Percentiles rank a stretch among this genome's conserved stretches.
These are phyloP conservation scores for Coniochaeta sp. DNA, from an alignment of 2,329 filamentous ascomycete genomes.

Conservation along the genomic window DNA sequence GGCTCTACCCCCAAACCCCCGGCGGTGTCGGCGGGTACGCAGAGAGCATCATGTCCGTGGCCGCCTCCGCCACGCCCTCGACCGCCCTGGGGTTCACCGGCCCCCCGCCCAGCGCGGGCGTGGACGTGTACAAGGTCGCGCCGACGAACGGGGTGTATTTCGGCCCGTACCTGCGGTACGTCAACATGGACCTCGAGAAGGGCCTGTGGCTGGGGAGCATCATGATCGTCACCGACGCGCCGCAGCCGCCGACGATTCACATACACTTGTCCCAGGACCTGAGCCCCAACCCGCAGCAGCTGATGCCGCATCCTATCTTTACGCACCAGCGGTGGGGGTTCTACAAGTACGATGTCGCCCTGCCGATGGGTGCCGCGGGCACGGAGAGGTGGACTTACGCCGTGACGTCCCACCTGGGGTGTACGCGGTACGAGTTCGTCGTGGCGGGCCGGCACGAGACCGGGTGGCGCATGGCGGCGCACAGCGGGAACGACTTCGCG, in stretches of 20 bases:
- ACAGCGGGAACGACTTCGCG: conserved; percentile 94
- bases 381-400: conserved; percentile 95
- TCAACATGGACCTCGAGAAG: conserved; percentile 92
- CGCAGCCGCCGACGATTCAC: conserved; percentile 92
- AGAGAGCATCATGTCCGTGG: conserved; percentile 78
- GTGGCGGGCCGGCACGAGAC: conserved; percentile 86
- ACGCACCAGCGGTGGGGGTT: conserved; percentile 93
- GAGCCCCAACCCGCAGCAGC: conserved; percentile 84
- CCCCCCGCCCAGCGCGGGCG: conserved; percentile 79
- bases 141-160: conserved; percentile 98
- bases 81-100: conserved; percentile 80
- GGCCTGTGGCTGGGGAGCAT: conserved; percentile 92
- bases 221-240: conserved; percentile 82
- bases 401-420: conserved; percentile 92
- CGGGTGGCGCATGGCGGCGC: conserved; percentile 92
- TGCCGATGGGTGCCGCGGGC: conserved; percentile 78
- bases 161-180: conserved; percentile 89
- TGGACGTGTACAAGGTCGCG: conserved; percentile 88
- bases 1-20: conserved; percentile 74
- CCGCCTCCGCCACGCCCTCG: conserved; percentile 65
- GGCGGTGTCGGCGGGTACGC: no score
- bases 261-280: conserved; percentile 85
- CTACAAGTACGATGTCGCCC: conserved; percentile 86
- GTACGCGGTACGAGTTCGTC: conserved; percentile 96
- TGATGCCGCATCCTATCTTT: conserved; percentile 74